Percentiles rank a stretch among this genome's conserved stretches.
Evolutionary conservation across 106 monocot genomes (phyloP).

Genomic region (Xerophyta viscosa): DNA sequence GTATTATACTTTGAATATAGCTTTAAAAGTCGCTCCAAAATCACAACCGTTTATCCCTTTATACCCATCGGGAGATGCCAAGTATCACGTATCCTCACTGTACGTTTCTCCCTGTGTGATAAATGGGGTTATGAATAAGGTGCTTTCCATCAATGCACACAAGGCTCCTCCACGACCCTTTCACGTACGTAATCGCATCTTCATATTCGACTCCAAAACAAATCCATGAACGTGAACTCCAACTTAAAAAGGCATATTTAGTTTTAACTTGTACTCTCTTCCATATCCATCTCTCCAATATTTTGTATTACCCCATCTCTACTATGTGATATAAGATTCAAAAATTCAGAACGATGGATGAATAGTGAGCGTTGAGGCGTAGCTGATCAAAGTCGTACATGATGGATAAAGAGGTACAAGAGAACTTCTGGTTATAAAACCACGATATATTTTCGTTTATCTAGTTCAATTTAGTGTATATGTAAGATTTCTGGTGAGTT

Average conservation of each 20-base stretch:
- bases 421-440: neutral
- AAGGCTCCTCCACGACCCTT: neutral
- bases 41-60: neutral
- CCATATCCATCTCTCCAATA: neutral
- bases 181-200: too few species aligned
- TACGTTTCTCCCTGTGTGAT: too few species aligned
- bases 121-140: too few species aligned
- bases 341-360: too few species aligned
- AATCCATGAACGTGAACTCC: neutral
- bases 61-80: too few species aligned
- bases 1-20: too few species aligned
- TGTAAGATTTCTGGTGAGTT: too few species aligned
- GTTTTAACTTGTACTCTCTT: neutral
- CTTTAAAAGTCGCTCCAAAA: neutral
- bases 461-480: neutral
- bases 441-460: neutral
- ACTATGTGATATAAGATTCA: too few species aligned
- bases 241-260: too few species aligned
- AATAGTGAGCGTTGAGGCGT: neutral
- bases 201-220: neutral
- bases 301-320: too few species aligned
- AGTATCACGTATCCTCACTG: too few species aligned
- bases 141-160: too few species aligned
- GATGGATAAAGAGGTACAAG: neutral
- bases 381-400: neutral